Base-by-base conservation (phyloP, 371 early-diverging fungal genomes). In the Rhizopus stolonifer region DNA sequence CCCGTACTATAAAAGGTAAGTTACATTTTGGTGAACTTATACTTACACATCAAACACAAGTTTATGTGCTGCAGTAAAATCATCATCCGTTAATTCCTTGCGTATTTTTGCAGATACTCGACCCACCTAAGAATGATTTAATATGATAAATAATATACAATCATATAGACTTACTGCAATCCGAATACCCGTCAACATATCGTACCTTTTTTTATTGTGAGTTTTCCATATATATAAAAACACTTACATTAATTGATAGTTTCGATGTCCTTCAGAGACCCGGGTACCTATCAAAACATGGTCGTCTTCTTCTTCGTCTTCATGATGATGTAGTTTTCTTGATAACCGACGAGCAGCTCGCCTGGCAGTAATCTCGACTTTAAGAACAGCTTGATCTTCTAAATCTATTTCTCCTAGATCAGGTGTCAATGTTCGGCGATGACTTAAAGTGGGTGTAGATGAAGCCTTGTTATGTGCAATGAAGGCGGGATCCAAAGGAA, bases 171-270 rank as follows among this genome's bases (percentile, higher is more conserved):
- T 74, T 81, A 81, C 91, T n/a, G 88, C 86, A 29, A 87, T 85
- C n/a, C 91, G 81, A 53, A 92, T 91, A 11, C 93, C 98, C 4
- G 96, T 96, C 46, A 98, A 74, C 98, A 98, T 96, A 63, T 98
- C 90, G 76, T 96, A 61, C 64, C 65, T 68, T 23, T 33, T 25
- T 15, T 32, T 24, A 39, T 33, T 23, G 43, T 33, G 7, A 24
- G 42, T 29, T 52, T 31, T 29, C 10, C 31, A 29, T 29, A 10
- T 7, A 5, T 38, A 21, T 50, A 34, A 45, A 34, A 39, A 14
- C 15, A 25, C 54, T 60, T 56, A 96, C 98, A 96, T 96, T 36
- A 96, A 82, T 42, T 91, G 84, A 56, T 87, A 87, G 63, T 85
- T 87, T 33, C 72, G 78, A 66, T 87, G 87, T 3, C 79, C 85